phyloP scores from a whole-genome alignment of 352 stramenopile species.

The Peronospora belbahrii region DNA sequence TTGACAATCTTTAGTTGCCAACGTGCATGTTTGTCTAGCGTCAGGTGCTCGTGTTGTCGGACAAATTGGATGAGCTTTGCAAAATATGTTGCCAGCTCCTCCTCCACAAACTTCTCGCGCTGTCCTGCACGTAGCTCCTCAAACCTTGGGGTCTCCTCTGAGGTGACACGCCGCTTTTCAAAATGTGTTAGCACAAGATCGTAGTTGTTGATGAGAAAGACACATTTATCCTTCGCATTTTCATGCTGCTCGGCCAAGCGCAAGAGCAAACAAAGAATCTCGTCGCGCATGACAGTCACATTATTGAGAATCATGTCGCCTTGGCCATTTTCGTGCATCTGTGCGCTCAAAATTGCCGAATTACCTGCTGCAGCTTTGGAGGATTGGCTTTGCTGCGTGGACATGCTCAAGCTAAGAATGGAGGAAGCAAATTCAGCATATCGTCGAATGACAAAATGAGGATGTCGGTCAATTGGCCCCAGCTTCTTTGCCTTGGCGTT shows the following conservation, averaged over 20 bases:
- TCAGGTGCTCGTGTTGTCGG: slow-evolving; percentile 88
- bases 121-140: slow-evolving; percentile 90
- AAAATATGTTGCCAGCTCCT: slow-evolving; percentile 91
- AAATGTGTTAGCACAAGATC: slow-evolving; percentile 94
- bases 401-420: slow-evolving; percentile 88
- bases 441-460: slow-evolving; percentile 93
- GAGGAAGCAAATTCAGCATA: slow-evolving; percentile 97
- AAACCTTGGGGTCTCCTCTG: slow-evolving; percentile 92
- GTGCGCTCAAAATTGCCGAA: slow-evolving; percentile 42
- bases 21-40: slow-evolving; percentile 29
- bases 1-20: slow-evolving; percentile 4
- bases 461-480: slow-evolving; percentile 91
- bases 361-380: slow-evolving; percentile 20
- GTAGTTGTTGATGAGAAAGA: slow-evolving; percentile 99
- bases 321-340: slow-evolving; percentile 76
- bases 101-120: slow-evolving; percentile 95
- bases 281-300: slow-evolving; percentile 72
- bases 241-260: slow-evolving; percentile 89
- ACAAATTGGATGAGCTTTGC: slow-evolving; percentile 97
- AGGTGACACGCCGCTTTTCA: slow-evolving; percentile 89
- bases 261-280: slow-evolving; percentile 68
- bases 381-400: slow-evolving; percentile 39
- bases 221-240: slow-evolving; percentile 89
- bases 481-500: slow-evolving; percentile 86
- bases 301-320: slow-evolving; percentile 94